Evolutionary conservation across 352 stramenopile species (phyloP), one percentile per base, ranked within the genome.

Genomic region (Ophiocytium majus): DNA sequence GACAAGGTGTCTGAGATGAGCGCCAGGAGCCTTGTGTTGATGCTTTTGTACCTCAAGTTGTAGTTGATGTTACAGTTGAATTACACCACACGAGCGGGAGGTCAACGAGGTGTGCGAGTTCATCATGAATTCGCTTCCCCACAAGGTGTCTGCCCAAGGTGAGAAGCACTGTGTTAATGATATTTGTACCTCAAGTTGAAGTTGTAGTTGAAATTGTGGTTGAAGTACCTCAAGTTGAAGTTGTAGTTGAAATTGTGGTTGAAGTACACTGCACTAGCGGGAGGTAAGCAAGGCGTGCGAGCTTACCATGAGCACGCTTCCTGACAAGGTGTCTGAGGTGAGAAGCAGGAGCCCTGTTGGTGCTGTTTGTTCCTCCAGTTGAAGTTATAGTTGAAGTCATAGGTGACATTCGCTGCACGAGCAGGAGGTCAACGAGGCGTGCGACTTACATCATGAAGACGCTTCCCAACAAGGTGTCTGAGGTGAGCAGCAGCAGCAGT

Each of bases 91-190:
- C 31, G 92, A 96, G 74, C 91, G 94, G 63, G 93, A 98, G 84
- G 92, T 95, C 76, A 92, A 91, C 10, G 91, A 96, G 33, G 96
- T 99, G 75, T 96, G 94, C 66, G 92, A 92, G 34, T 99, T 96
- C 95, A 90, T 99, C 81, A 86, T 79, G 66, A 94, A 97, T 88
- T 91, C 93, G 28, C 86, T 99, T 0, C 93, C 96, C 64, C 92
- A 97, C 76, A 95, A 89, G 83, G 93, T 97, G 31, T 93, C 93
- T 86, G 93, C n/a, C n/a, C n/a, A n/a, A 97, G 86, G 91, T 93
- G 82, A 35, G 43, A 5, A 14, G 5, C n/a, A n/a, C n/a, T n/a
- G n/a, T n/a, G n/a, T n/a, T n/a, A n/a, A 84, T 86, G 33, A n/a
- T 79, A 66, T 64, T 17, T 84, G 57, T 71, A 71, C 28, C 23